Evolutionary conservation across 257 asterid species (phyloP).

Genomic region (Craterostigma plantagineum): DNA sequence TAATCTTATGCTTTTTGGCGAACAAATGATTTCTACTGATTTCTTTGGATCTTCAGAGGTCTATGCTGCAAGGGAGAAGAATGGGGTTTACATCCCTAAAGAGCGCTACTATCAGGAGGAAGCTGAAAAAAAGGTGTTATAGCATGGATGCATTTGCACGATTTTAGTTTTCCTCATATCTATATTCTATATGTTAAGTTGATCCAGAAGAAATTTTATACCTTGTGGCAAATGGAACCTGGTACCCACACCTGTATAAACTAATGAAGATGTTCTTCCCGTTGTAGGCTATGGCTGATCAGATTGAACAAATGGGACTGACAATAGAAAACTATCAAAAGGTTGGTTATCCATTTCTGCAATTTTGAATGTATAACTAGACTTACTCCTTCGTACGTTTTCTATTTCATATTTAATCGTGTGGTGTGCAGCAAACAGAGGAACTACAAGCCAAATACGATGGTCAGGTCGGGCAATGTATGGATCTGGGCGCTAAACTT

Average conservation of each 20-base stretch:
- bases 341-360: conserved; percentile 12
- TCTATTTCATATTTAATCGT: too few relatives aligned
- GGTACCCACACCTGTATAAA: too few relatives aligned
- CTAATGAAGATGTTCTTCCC: neutral
- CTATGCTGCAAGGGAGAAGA: conserved; percentile 67
- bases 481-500: conserved; percentile 31
- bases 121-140: conserved; percentile 40
- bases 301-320: conserved; percentile 55
- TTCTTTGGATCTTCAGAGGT: conserved; percentile 26
- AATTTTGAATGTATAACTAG: too few relatives aligned
- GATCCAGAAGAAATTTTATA: neutral
- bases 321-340: conserved; percentile 47
- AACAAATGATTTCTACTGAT: neutral
- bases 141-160: neutral
- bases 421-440: conserved; percentile 29
- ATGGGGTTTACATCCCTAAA: conserved; percentile 72
- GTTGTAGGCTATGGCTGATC: conserved; percentile 65
- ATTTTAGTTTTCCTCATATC: neutral
- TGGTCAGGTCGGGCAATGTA: conserved; percentile 31
- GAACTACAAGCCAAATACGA: conserved; percentile 38
- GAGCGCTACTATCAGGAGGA: conserved; percentile 68
- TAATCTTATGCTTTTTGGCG: neutral
- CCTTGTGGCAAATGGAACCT: too few relatives aligned
- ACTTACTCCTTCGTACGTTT: too few relatives aligned
- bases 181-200: neutral